Evolutionary conservation across 768 basidiomycete genomes (phyloP), one percentile per base, ranked within the genome.

Genomic region (Tubosaeta sp.): DNA sequence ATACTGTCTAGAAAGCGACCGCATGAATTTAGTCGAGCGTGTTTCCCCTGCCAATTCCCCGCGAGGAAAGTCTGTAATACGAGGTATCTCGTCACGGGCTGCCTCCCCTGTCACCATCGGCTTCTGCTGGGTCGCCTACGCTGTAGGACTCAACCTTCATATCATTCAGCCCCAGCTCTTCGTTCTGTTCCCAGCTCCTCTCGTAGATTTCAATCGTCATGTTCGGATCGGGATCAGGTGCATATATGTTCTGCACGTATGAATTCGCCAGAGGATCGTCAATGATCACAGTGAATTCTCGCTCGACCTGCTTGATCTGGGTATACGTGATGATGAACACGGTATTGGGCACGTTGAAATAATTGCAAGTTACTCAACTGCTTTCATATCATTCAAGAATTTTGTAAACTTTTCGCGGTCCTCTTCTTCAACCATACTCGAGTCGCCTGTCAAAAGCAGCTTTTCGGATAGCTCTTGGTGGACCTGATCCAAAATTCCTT

Each of bases 201-300:
- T 94, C 89, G 62, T 98, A 99, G 49, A 69, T 65, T 65, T 87
- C 90, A 46, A 89, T 78, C 27, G 68, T 75, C 89, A 99, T 91
- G 62, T 94, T 93, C 1, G 95, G 95, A 64, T 98, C 95, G 0
- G 90, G 84, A 64, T 99, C 95, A 4, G 96, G 96, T 0, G 96
- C 95, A 65, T 95, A 97, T n/a, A 94, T 61, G 66, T 93, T 96
- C 67, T 99, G 96, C 40, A 99, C 73, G 64, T 98, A 94, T 3
- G 92, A 94, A 68, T 98, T 97, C 13, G 91, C 86, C 18, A 98
- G 75, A 3, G 96, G 96, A 64, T 98, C 95, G 62, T 98, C 95
- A 10, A 99, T 74, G 65, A 98, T 87, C 53, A 99, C 65, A 0
- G 95, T 98, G 71, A 95, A 99, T 4, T 87, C 85, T 30, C 74